Base-by-base conservation (phyloP, 2,329 filamentous ascomycete genomes). In the Lecanicillium sp. region DNA sequence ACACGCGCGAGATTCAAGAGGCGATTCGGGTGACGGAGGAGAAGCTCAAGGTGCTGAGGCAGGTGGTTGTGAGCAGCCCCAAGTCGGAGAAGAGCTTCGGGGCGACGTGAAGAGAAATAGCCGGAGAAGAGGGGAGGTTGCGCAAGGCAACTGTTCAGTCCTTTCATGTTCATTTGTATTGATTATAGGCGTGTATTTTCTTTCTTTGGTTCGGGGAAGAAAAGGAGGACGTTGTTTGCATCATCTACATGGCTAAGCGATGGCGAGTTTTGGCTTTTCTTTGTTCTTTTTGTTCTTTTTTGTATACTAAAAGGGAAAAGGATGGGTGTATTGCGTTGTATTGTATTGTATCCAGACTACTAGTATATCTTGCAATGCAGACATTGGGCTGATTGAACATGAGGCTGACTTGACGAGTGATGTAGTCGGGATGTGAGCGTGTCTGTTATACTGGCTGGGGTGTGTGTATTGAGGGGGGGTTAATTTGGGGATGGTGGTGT, bases 11-110 rank as follows among this genome's bases (percentile, higher is more conserved):
- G 62, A 77, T 95, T 51, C 79, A 83, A 54, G 81, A 94, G 69
- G 87, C 89, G 17, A 91, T 96, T 51, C 73, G 79, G 46, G 79
- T 95, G 24, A 96, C 91, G 3, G 88, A 96, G 62, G 86, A 95
- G 70, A 85, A 87, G 60, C 69, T 98, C 26, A 76, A 78, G 48
- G 79, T 86, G 35, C 68, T 98, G 53, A 90, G 90, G 65, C 76
- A 78, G 35, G 85, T 88, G 24, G 77, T 79, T 53, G 76, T 74
- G 60, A 81, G 75, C 61, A 77, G 47, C 27, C n/a, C 20, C 11
- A 72, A 57, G 54, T 54, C 35, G 36, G 41, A 27, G 21, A 44
- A 32, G 33, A 30, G 14, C 4, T 43, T 39, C 42, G 15, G 49
- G 38, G 32, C 32, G 23, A 27, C 44, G 12, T 21, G 37, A 32